A percentile compares a stretch with the other conserved stretches of the same genome.
Conservation (phyloP, 306 rosid genomes). For the Ziziphus jujuba region DNA sequence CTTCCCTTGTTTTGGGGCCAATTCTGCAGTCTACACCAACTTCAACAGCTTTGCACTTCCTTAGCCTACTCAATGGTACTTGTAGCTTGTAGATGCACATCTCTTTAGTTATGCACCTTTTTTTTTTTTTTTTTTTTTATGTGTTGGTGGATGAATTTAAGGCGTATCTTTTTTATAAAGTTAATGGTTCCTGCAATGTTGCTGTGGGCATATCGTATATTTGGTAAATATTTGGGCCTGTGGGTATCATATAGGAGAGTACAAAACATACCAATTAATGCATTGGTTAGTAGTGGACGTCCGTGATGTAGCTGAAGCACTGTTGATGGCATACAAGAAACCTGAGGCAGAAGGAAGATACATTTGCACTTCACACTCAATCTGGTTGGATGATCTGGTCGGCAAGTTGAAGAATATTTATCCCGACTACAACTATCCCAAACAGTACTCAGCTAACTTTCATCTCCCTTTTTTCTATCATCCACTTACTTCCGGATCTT, state of each 20-base stretch:
- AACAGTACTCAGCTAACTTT: conserved; percentile 1
- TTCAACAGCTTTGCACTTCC: conserved; percentile 41
- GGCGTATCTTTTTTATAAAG: too few species aligned
- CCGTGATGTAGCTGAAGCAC: conserved; percentile 48
- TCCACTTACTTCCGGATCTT: too few species aligned
- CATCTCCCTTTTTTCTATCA: too few species aligned
- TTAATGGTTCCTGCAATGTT: too few species aligned
- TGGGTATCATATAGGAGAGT: too few species aligned
- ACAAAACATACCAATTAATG: conserved; percentile 30
- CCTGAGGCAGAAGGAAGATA: conserved; percentile 50
- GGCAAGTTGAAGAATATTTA: conserved; percentile 40
- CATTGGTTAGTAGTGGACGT: conserved; percentile 37
- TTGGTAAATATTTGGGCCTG: too few species aligned
- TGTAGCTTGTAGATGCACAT: too few species aligned
- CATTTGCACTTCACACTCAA: conserved; percentile 33
- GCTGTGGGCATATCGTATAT: too few species aligned
- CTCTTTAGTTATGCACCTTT: too few species aligned
- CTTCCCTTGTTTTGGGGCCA: conserved; percentile 46
- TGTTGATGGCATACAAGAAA: conserved; percentile 49
- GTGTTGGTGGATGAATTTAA: too few species aligned
- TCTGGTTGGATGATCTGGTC: conserved; percentile 25
- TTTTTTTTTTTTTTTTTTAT: too few species aligned
- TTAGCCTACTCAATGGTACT: conserved; percentile 47
- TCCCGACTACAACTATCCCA: conserved; percentile 49
- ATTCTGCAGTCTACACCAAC: conserved; percentile 48